phyloP scores from a whole-genome alignment of 176 grass and related monocot genomes.

The Paspalum vaginatum region DNA sequence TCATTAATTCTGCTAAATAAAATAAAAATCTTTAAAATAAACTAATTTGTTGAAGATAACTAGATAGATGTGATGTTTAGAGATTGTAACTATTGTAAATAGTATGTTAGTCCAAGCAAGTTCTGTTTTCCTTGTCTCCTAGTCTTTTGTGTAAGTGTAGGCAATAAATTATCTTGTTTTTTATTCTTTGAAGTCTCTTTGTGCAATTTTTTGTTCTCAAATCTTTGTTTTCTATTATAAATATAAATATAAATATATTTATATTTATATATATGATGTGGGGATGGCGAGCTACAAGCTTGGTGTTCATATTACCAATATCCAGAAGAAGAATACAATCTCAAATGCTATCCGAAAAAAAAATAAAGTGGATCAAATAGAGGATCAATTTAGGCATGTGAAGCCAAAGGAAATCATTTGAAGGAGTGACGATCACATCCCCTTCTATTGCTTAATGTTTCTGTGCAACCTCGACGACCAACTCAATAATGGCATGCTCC shows the following conservation, averaged over 20 bases:
- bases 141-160: neutral
- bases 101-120: neutral
- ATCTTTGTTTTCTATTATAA: no score
- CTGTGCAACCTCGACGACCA: slow-evolving; percentile 73
- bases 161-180: neutral
- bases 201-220: neutral
- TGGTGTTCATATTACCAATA: slow-evolving; percentile 54
- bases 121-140: neutral
- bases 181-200: neutral
- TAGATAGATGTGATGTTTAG: no score
- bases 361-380: slow-evolving; percentile 67
- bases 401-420: slow-evolving; percentile 80
- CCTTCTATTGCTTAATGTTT: slow-evolving; percentile 59
- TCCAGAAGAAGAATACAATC: slow-evolving; percentile 86
- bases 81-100: neutral
- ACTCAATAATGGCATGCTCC: slow-evolving; percentile 76
- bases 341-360: slow-evolving; percentile 82
- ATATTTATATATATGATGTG: no score
- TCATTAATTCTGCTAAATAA: neutral
- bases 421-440: slow-evolving; percentile 64
- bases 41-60: neutral
- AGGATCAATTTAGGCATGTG: slow-evolving; percentile 60
- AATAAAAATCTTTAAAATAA: neutral
- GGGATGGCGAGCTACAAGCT: neutral
- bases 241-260: no score